Conservation (phyloP, 768 basidiomycete species). For the Tylopilus vinaceipallidus region DNA sequence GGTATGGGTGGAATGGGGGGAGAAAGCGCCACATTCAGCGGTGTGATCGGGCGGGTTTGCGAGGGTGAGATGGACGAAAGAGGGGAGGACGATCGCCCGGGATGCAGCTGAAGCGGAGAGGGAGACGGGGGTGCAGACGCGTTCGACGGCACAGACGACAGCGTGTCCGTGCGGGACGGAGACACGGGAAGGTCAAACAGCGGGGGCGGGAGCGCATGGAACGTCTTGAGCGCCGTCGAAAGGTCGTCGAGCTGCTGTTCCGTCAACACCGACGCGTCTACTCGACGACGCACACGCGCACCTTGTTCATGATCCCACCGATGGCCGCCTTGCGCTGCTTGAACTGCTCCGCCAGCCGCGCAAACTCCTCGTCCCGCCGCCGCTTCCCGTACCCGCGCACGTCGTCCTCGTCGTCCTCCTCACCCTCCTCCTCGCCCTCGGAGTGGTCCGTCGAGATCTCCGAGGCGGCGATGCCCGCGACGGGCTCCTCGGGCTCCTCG, state of each 20-base stretch:
- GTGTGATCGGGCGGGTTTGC: slow-evolving; percentile 1
- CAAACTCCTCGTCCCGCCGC: slow-evolving; percentile 66
- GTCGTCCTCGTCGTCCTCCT: slow-evolving; percentile 37
- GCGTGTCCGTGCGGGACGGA: slow-evolving; percentile 30
- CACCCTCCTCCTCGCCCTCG: slow-evolving; percentile 37
- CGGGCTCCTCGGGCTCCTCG: slow-evolving; percentile 22
- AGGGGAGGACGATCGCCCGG: slow-evolving; percentile 1
- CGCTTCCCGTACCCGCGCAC: slow-evolving; percentile 55
- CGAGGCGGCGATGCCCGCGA: slow-evolving; percentile 15
- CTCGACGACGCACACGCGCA: slow-evolving; percentile 29
- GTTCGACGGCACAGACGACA: slow-evolving; percentile 26
- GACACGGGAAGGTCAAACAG: slow-evolving; percentile 33
- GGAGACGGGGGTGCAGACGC: slow-evolving; percentile 19
- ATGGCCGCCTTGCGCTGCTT: slow-evolving; percentile 68
- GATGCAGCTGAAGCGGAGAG: slow-evolving; percentile 2
- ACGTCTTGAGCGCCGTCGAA: slow-evolving; percentile 37
- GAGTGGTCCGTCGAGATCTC: slow-evolving; percentile 25
- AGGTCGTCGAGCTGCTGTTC: slow-evolving; percentile 28
- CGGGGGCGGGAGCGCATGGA: slow-evolving; percentile 44
- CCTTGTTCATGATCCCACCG: slow-evolving; percentile 72
- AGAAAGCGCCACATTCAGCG: slow-evolving; percentile 1
- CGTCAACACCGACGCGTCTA: not conserved
- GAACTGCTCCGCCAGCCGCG: slow-evolving; percentile 64
- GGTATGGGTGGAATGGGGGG: slow-evolving; percentile 23
- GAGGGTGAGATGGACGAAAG: slow-evolving; percentile 7